These are phyloP conservation scores for Kwoniella bestiolae DNA, from an alignment of 768 basidiomycete genomes.

Conservation along the genomic window DNA sequence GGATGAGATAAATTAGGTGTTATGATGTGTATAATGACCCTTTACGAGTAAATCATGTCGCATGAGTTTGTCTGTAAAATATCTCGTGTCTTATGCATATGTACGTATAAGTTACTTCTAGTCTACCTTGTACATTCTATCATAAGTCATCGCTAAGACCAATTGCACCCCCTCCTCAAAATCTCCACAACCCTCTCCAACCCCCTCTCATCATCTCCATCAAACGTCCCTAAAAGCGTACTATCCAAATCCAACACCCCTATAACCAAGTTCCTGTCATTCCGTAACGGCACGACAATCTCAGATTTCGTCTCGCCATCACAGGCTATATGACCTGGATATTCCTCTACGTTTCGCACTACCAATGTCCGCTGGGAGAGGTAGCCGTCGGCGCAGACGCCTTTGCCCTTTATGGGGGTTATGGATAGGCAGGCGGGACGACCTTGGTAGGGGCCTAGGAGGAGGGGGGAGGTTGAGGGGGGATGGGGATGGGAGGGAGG, in stretches of 20 bases:
- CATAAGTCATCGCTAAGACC: slow-evolving; percentile 14
- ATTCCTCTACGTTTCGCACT: slow-evolving; percentile 76
- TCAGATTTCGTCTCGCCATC: slow-evolving; percentile 89
- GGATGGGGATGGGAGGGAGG: slow-evolving; percentile 27
- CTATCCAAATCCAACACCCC: slow-evolving; percentile 84
- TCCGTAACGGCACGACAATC: slow-evolving; percentile 75
- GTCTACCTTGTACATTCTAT: not conserved
- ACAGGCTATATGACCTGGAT: slow-evolving; percentile 91
- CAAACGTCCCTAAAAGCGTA: slow-evolving; percentile 70
- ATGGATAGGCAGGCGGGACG: slow-evolving; percentile 91
- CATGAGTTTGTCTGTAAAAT: not conserved
- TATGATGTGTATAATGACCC: slow-evolving; percentile 1
- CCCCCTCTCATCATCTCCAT: slow-evolving; percentile 75
- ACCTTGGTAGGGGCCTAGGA: slow-evolving; percentile 85
- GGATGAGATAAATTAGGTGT: no score
- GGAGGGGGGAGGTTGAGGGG: slow-evolving; percentile 57
- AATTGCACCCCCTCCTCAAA: slow-evolving; percentile 60
- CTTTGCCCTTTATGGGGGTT: slow-evolving; percentile 63
- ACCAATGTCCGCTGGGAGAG: slow-evolving; percentile 64
- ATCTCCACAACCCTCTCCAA: slow-evolving; percentile 73
- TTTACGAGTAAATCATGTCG: slow-evolving; percentile 2
- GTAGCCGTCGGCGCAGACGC: slow-evolving; percentile 85
- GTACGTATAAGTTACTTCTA: not conserved
- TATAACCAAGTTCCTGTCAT: slow-evolving; percentile 31
- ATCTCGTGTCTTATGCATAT: not conserved